phyloP scores from a whole-genome alignment of 495 filamentous ascomycete species.

The Pseudomonodictys pantanalensis region DNA sequence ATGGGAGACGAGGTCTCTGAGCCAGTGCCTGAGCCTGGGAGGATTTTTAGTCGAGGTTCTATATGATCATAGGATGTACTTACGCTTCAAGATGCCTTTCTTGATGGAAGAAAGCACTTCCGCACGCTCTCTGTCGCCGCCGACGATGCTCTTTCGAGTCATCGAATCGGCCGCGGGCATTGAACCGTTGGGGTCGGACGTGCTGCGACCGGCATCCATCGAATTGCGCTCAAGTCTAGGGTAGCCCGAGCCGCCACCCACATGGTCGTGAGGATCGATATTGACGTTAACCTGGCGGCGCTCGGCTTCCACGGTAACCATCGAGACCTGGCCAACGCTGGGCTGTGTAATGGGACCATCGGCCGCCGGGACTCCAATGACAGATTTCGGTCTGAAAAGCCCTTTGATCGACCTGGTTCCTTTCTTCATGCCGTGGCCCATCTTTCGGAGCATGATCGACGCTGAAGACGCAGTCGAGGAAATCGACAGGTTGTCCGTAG shows the following conservation, averaged over 20 bases:
- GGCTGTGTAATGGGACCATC: conserved; percentile 65
- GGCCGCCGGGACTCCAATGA: conserved; percentile 70
- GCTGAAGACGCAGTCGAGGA: conserved; percentile 97
- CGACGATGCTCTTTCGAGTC: conserved; percentile 79
- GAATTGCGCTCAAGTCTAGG: conserved; percentile 84
- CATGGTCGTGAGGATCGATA: conserved; percentile 63
- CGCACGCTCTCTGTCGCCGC: conserved; percentile 84
- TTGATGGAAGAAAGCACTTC: conserved; percentile 86
- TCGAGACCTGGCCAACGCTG: conserved; percentile 76
- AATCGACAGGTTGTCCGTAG: conserved; percentile 94
- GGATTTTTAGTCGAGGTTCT: conserved; percentile 21
- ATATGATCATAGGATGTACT: conserved; percentile 37
- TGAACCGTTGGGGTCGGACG: conserved; percentile 46
- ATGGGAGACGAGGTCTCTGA: conserved; percentile 68
- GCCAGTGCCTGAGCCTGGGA: conserved; percentile 54
- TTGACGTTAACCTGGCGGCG: conserved; percentile 75
- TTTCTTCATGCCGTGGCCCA: conserved; percentile 97
- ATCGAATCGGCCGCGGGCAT: conserved; percentile 54
- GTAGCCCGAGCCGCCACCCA: conserved; percentile 75
- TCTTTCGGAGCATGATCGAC: conserved; percentile 98
- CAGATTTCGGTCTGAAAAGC: conserved; percentile 90
- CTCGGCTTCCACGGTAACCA: conserved; percentile 94
- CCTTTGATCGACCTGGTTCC: conserved; percentile 85
- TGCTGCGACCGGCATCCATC: conserved; percentile 54
- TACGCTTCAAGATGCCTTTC: conserved; percentile 94